A percentile compares a stretch with the other conserved stretches of the same genome.
phyloP scores from a whole-genome alignment of 352 stramenopile species.

The Pythium guiyangense region DNA sequence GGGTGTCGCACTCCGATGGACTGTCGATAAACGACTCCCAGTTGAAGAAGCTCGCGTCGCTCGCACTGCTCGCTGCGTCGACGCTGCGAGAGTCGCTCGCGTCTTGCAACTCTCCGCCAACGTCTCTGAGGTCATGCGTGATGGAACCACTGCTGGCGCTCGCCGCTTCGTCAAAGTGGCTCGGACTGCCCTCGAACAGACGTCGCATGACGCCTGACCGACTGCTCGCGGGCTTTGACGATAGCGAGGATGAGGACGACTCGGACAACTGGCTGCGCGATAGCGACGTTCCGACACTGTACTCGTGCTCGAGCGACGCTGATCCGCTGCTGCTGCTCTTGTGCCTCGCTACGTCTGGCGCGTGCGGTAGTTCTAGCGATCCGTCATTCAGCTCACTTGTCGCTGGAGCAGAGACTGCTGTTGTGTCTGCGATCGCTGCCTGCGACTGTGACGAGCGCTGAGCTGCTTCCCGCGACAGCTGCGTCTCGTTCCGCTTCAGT shows the following conservation, averaged over 20 bases:
- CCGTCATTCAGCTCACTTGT: no score
- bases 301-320: constrained; percentile 15
- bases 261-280: constrained; percentile 57
- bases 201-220: neutral
- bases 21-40: constrained; percentile 69
- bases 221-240: constrained; percentile 1
- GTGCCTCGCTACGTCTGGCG: constrained; percentile 4
- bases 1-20: constrained; percentile 28
- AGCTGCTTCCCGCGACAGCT: neutral
- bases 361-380: neutral
- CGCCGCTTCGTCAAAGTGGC: constrained; percentile 2
- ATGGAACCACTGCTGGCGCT: neutral
- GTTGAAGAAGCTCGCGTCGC: constrained; percentile 30
- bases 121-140: no score
- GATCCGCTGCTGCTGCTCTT: constrained; percentile 25
- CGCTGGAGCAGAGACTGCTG: neutral
- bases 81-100: neutral
- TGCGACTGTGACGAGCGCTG: neutral
- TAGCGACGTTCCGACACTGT: constrained; percentile 37
- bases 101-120: neutral
- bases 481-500: constrained; percentile 26
- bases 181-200: constrained; percentile 4
- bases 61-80: constrained; percentile 11
- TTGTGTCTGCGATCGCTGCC: neutral
- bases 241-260: constrained; percentile 13